Evolutionary conservation across 148 eudicot species (phyloP).

Genomic region (Amaranthus palmeri): DNA sequence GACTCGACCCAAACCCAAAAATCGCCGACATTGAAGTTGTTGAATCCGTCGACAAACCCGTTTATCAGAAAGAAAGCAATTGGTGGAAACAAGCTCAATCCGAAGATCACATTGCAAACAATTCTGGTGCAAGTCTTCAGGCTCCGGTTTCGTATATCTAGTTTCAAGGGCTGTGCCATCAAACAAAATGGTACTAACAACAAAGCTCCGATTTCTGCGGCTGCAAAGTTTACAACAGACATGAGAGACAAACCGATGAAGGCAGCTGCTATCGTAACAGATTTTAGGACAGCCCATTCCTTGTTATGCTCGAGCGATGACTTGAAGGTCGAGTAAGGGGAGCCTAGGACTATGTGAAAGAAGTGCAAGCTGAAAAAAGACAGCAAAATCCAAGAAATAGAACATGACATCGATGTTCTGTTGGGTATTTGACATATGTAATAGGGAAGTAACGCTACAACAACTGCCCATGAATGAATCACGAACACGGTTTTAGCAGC

Average conservation of each 20-base stretch:
- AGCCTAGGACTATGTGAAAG: conserved; percentile 35
- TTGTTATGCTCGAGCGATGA: conserved; percentile 25
- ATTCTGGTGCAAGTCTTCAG: conserved; percentile 33
- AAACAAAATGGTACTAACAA: conserved; percentile 77
- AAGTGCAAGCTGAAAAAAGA: conserved; percentile 51
- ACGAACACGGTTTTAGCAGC: conserved; percentile 69
- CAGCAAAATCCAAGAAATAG: conserved; percentile 52
- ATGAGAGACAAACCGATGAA: conserved; percentile 76
- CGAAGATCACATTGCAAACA: conserved; percentile 44
- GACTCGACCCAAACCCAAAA: conserved; percentile 90
- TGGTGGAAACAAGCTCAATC: conserved; percentile 59
- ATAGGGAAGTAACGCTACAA: conserved; percentile 65
- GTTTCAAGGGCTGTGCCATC: conserved; percentile 58
- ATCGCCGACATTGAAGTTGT: conserved; percentile 36
- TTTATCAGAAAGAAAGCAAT: conserved; percentile 46
- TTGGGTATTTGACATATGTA: conserved; percentile 52
- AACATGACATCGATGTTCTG: conserved; percentile 40
- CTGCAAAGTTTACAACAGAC: conserved; percentile 90
- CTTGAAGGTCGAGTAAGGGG: conserved; percentile 32
- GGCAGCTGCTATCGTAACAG: conserved; percentile 66
- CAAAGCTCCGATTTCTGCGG: conserved; percentile 90
- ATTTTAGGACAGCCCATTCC: conserved; percentile 75
- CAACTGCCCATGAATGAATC: conserved; percentile 65
- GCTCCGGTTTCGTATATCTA: conserved; percentile 30
- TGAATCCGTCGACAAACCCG: conserved; percentile 48